Percentiles rank a stretch among this genome's conserved stretches.
phyloP scores from a whole-genome alignment of 2,329 filamentous ascomycete species.

The Ascochyta koolunga region DNA sequence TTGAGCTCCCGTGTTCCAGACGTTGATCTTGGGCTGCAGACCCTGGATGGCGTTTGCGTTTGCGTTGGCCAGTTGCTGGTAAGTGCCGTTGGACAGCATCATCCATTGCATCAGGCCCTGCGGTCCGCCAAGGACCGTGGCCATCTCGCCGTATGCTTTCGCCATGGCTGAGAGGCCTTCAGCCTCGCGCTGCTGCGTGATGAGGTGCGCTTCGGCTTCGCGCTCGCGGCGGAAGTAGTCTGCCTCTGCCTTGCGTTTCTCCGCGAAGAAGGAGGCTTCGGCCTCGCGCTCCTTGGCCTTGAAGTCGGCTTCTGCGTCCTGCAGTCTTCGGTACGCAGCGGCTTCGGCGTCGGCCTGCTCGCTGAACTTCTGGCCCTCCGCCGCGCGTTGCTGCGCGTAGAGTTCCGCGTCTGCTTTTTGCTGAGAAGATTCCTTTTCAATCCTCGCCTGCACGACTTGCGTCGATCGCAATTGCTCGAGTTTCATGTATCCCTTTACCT shows the following conservation, averaged over 20 bases:
- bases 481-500: constrained; percentile 78
- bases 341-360: constrained; percentile 66
- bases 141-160: constrained; percentile 76
- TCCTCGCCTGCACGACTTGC: constrained; percentile 79
- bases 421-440: constrained; percentile 70
- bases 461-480: constrained; percentile 78
- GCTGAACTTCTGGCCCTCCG: constrained; percentile 62
- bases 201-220: constrained; percentile 65
- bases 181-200: constrained; percentile 72
- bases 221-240: constrained; percentile 52
- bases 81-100: constrained; percentile 85
- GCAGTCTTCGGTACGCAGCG: constrained; percentile 48
- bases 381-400: constrained; percentile 58
- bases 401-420: constrained; percentile 67
- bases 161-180: constrained; percentile 80
- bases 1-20: constrained; percentile 79
- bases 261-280: constrained; percentile 57
- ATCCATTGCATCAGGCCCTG: constrained; percentile 80
- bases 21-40: constrained; percentile 85
- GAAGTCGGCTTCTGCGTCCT: constrained; percentile 53
- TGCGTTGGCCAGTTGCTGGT: constrained; percentile 76
- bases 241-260: constrained; percentile 51
- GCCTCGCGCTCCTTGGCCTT: constrained; percentile 51
- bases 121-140: constrained; percentile 76
- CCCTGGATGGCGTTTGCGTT: constrained; percentile 78